Conservation (phyloP, 805 yeast genomes). For the Starmerella vaccinii region DNA sequence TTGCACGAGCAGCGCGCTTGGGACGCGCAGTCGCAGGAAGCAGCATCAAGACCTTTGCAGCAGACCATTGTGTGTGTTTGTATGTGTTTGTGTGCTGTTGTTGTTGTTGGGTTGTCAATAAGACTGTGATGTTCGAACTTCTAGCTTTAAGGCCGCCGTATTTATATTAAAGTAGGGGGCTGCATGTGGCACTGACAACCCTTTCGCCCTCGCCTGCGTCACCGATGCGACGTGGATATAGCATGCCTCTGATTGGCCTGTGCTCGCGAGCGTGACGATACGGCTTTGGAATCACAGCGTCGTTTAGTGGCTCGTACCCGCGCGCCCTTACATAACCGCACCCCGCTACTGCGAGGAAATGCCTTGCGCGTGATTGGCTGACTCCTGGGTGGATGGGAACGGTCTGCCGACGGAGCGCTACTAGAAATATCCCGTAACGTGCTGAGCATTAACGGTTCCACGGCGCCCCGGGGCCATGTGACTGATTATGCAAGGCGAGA, state of each 20-base stretch:
- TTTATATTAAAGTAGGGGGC: too few species aligned
- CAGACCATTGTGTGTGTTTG: constrained; percentile 29
- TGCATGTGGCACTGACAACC: neutral
- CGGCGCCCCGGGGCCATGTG: too few species aligned
- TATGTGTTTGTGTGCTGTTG: neutral
- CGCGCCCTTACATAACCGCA: neutral
- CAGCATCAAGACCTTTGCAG: constrained; percentile 35
- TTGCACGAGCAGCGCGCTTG: constrained; percentile 59
- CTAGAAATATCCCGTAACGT: too few species aligned
- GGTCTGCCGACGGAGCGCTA: too few species aligned
- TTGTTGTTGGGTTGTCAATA: too few species aligned
- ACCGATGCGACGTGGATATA: neutral
- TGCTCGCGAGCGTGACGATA: neutral
- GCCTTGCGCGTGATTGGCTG: too few species aligned
- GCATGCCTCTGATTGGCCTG: neutral
- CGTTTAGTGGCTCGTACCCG: neutral
- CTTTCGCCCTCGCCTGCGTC: neutral
- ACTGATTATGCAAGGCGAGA: too few species aligned
- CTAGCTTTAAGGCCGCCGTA: too few species aligned
- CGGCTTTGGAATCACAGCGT: neutral
- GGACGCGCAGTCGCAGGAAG: constrained; percentile 48
- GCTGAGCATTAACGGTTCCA: too few species aligned
- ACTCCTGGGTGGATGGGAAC: too few species aligned
- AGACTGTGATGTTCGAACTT: too few species aligned
- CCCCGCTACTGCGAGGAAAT: too few species aligned